Conservation (phyloP, 106 monocot genomes). For the Allium cepa region DNA sequence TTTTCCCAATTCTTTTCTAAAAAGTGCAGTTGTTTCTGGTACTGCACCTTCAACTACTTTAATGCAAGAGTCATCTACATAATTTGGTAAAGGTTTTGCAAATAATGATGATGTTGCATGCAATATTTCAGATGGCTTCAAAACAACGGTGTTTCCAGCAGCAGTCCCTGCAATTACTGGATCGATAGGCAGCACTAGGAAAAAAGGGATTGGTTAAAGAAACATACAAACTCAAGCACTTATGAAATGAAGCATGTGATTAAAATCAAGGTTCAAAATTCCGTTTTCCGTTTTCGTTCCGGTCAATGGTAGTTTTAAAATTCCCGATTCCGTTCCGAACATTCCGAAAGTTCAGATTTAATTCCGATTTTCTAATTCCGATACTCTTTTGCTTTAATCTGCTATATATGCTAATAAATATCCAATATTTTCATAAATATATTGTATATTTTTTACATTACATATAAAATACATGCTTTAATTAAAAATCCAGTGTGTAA, state of each 20-base stretch:
- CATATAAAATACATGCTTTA: too few species aligned
- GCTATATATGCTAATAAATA: too few species aligned
- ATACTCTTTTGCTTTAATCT: too few species aligned
- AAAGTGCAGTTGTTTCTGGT: conserved; percentile 62
- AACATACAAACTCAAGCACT: neutral
- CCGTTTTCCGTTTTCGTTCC: too few species aligned
- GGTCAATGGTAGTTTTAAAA: too few species aligned
- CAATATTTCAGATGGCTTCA: conserved; percentile 56
- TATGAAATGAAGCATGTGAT: neutral
- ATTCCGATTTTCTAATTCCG: too few species aligned
- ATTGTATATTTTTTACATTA: too few species aligned
- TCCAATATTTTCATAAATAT: too few species aligned
- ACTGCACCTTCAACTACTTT: conserved; percentile 76
- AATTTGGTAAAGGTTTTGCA: conserved; percentile 39
- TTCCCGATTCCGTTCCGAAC: too few species aligned
- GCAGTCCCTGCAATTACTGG: conserved; percentile 58
- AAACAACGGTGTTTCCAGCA: conserved; percentile 54
- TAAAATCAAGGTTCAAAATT: too few species aligned
- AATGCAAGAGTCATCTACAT: conserved; percentile 50
- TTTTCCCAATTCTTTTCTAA: conserved; percentile 86
- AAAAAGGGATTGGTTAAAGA: conserved; percentile 2
- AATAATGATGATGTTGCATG: conserved; percentile 46
- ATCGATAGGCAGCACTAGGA: conserved; percentile 38
- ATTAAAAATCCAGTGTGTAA: too few species aligned
- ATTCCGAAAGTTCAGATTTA: too few species aligned